Conservation (phyloP, 208 protist species). For the Wallacemonas sp. region DNA sequence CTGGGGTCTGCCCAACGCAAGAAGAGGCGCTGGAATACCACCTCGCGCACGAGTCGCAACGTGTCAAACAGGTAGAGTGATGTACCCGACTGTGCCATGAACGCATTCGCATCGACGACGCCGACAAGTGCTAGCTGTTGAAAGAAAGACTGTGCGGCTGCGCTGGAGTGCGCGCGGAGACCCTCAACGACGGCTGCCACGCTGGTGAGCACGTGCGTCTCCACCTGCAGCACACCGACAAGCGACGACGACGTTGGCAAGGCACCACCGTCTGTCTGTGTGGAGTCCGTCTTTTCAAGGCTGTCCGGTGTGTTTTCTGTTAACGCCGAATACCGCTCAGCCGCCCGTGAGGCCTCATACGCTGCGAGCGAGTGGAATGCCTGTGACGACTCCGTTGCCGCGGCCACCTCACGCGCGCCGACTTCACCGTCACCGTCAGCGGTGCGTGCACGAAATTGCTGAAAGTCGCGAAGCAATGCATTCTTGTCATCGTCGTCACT, state of each 20-base stretch:
- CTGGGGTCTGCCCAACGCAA: constrained; percentile 61
- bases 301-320: too few relatives aligned
- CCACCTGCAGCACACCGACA: constrained; percentile 17
- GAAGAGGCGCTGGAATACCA: constrained; percentile 82
- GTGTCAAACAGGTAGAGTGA: constrained; percentile 69
- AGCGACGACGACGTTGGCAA: neutral
- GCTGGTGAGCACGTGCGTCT: constrained; percentile 29
- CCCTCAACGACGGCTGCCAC: constrained; percentile 43
- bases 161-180: constrained; percentile 36
- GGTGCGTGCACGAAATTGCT: constrained; percentile 21
- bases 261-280: neutral
- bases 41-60: constrained; percentile 48
- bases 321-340: too few relatives aligned
- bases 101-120: constrained; percentile 34
- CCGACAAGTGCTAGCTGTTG: constrained; percentile 63
- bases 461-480: constrained; percentile 66
- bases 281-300: too few relatives aligned
- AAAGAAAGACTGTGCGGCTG: constrained; percentile 50
- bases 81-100: constrained; percentile 78
- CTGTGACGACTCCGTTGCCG: neutral
- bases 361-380: too few relatives aligned
- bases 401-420: neutral
- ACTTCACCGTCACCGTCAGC: neutral
- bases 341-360: too few relatives aligned
- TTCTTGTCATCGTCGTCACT: constrained; percentile 21